Evolutionary conservation across 2,329 filamentous ascomycete species (phyloP).

Genomic region (Alternaria conjuncta): DNA sequence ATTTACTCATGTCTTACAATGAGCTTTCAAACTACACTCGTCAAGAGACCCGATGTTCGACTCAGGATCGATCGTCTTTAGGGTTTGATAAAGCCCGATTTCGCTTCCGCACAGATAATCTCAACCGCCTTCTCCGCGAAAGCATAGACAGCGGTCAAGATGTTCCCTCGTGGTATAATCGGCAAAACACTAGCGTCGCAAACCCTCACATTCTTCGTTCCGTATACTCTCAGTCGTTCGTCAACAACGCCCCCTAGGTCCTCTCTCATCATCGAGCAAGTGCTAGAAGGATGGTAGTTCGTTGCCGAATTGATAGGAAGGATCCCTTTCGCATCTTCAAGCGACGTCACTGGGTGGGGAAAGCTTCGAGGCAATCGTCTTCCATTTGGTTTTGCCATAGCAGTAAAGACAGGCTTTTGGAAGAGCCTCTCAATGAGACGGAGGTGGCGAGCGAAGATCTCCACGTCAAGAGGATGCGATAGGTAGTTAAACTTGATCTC

Average conservation of each 20-base stretch:
- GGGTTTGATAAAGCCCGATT: not conserved
- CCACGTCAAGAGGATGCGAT: conserved; percentile 52
- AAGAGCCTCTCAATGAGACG: conserved; percentile 43
- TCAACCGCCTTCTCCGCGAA: conserved; percentile 34
- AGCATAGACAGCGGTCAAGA: conserved; percentile 31
- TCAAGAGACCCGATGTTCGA: not conserved
- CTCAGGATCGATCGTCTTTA: not conserved
- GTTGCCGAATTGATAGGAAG: conserved; percentile 23
- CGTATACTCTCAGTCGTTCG: conserved; percentile 35
- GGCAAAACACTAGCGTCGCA: conserved; percentile 39
- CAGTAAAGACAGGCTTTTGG: conserved; percentile 14
- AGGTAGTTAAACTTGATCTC: conserved; percentile 53
- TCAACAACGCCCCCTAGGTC: conserved; percentile 43
- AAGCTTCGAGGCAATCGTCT: conserved; percentile 21
- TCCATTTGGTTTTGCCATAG: conserved; percentile 17
- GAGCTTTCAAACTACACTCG: not conserved
- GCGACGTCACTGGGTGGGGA: conserved; percentile 11
- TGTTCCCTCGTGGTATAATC: conserved; percentile 27
- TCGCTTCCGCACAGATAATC: conserved; percentile 15
- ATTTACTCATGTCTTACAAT: not conserved
- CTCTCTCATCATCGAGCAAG: conserved; percentile 41
- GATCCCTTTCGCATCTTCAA: conserved; percentile 24
- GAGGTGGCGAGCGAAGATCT: conserved; percentile 49
- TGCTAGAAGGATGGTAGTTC: conserved; percentile 40
- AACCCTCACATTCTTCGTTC: conserved; percentile 36